Conservation (phyloP, 139 green algal species). For the Chlorella sp. region DNA sequence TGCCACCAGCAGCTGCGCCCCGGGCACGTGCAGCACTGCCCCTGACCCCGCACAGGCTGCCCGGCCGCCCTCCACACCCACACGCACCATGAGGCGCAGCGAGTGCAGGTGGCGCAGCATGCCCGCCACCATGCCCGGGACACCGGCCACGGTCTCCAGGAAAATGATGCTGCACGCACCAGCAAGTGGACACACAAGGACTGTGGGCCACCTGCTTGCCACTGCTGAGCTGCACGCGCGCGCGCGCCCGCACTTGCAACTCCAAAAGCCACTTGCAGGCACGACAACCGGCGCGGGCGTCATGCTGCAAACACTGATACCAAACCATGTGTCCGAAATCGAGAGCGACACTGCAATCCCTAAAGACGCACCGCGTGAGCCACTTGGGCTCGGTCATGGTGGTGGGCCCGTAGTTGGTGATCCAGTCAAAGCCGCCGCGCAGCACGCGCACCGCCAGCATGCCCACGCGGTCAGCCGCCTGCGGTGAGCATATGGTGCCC, state of each 20-base stretch:
- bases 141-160: constrained; percentile 87
- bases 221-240: not conserved
- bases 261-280: not conserved
- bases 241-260: not conserved
- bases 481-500: not conserved
- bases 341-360: not conserved
- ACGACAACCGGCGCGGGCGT: not conserved
- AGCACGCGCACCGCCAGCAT: constrained; percentile 16
- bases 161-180: constrained; percentile 62
- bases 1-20: too few species aligned
- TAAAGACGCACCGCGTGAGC: constrained; percentile 30
- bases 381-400: constrained; percentile 68
- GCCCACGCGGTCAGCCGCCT: constrained; percentile 35
- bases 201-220: not conserved
- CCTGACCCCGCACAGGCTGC: too few species aligned
- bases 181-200: too few species aligned
- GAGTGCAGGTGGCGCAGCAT: constrained; percentile 86
- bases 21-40: too few species aligned
- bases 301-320: not conserved
- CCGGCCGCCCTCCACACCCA: too few species aligned
- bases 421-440: constrained; percentile 58
- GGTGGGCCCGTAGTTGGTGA: constrained; percentile 59
- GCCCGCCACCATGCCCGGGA: constrained; percentile 87
- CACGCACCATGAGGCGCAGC: constrained; percentile 42
- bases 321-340: not conserved